Base-by-base conservation (phyloP, 768 basidiomycete genomes). In the Holtermannia corniformis region DNA sequence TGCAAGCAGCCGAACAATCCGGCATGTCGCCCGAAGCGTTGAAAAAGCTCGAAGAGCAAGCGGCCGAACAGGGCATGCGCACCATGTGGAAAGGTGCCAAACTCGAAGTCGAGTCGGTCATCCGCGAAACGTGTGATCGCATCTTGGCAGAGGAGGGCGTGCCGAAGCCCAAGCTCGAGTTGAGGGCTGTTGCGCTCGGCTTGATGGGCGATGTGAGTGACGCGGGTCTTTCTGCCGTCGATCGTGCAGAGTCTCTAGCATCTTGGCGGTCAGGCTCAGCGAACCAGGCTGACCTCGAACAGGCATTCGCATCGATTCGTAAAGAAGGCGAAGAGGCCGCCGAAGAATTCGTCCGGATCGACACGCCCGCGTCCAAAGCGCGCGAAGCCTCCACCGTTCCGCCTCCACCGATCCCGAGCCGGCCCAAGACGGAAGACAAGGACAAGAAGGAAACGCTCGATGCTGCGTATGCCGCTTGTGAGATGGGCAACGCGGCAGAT, bases 11-110 rank as follows among this genome's bases (percentile, higher is more conserved):
- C 5, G 73, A 72, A 49, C 62, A 68, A 48, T 62, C 65, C 25
- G 73, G 73, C 13, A 60, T 74, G 56, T 44, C 68, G 0, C 56
- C 68, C 11, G 73, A 70, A 40, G 62, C 64, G 19, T 51, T 74
- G 44, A 52, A 65, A n/a, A 72, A 71, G 28, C 52, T 74, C 40
- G 73, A 74, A 52, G 73, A 74, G 51, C 66, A 72, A 49, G 71
- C 71, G 13, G 70, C 73, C 0, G 65, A 70, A 41, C 70, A 72
- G 51, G 72, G 72, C 16, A 61, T 73, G 56, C 54, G 67, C 49
- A 72, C 71, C 2, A 56, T 73, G 26, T 73, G 72, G 72, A 73
- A 72, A 63, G 68, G 68, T 5, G 73, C 71, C 32, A 72, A 72
- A 43, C 52, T 74, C n/a, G 73, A 74, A 54, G 71, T 74, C 19